Conservation (phyloP, 2,329 filamentous ascomycete species). For the Botrytis sinoallii region DNA sequence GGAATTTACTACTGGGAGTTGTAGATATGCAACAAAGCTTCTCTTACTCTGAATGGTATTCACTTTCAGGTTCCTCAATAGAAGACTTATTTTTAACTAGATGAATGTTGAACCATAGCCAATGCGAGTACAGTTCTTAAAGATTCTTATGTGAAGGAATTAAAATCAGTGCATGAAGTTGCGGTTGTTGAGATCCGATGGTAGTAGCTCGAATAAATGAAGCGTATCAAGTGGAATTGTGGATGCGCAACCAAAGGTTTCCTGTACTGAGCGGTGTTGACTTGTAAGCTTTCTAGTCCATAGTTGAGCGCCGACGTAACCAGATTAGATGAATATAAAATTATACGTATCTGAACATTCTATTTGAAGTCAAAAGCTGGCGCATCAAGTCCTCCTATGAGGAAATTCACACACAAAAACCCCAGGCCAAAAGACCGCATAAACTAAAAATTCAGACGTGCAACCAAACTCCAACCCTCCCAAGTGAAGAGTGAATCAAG, state of each 20-base stretch:
- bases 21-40: background rate
- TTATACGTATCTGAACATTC: background rate
- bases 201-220: background rate
- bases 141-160: background rate
- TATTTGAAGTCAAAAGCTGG: background rate
- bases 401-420: background rate
- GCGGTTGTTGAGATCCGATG: no score
- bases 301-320: background rate
- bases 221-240: background rate
- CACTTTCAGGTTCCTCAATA: background rate
- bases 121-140: background rate
- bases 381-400: background rate
- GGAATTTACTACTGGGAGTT: background rate
- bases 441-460: background rate
- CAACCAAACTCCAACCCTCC: background rate
- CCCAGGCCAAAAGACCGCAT: background rate
- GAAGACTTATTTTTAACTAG: background rate
- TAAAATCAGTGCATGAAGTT: background rate
- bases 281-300: background rate
- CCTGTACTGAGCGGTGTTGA: no score
- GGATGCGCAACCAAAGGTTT: background rate
- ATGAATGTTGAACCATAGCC: fast-evolving
- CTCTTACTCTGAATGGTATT: background rate
- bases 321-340: background rate
- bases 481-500: background rate